Conservation (phyloP, 2,329 filamentous ascomycete genomes). For the Epichloe coenophiala region DNA sequence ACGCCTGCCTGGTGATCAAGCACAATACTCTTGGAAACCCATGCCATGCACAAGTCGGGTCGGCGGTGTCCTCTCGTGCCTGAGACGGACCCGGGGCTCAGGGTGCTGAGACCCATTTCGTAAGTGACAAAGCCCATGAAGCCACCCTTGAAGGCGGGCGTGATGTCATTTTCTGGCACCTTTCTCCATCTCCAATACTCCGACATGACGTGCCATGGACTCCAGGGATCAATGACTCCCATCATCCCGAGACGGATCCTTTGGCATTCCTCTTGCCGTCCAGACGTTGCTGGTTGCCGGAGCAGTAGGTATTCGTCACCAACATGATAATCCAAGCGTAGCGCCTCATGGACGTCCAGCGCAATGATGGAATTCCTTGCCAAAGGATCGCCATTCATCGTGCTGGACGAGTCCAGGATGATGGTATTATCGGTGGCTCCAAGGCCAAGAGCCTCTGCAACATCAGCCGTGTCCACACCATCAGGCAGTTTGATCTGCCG, state of each 20-base stretch:
- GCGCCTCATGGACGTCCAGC: constrained; percentile 42
- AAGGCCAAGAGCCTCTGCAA: constrained; percentile 37
- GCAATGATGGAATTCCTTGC: constrained; percentile 61
- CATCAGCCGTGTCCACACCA: constrained; percentile 35
- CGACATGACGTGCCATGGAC: constrained; percentile 38
- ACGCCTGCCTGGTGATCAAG: constrained; percentile 54
- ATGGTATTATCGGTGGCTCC: constrained; percentile 35
- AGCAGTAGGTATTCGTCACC: constrained; percentile 27
- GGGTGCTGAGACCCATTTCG: constrained; percentile 53
- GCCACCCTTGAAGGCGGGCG: constrained; percentile 60
- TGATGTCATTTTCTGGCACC: constrained; percentile 8
- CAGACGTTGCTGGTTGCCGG: constrained; percentile 11
- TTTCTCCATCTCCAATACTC: constrained; percentile 25
- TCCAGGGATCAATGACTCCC: constrained; percentile 15
- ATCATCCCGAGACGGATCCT: constrained; percentile 9
- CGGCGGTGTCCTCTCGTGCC: constrained; percentile 24
- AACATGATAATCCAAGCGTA: constrained; percentile 43
- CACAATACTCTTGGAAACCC: constrained; percentile 65
- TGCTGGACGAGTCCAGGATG: constrained; percentile 47
- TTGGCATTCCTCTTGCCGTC: constrained; percentile 15
- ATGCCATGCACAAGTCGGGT: constrained; percentile 63
- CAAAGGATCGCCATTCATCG: constrained; percentile 26
- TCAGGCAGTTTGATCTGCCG: constrained; percentile 29
- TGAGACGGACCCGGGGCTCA: constrained; percentile 17
- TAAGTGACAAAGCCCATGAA: constrained; percentile 79